These are phyloP conservation scores for Rhizopogon vesiculosus DNA, from an alignment of 768 basidiomycete genomes.

Conservation along the genomic window DNA sequence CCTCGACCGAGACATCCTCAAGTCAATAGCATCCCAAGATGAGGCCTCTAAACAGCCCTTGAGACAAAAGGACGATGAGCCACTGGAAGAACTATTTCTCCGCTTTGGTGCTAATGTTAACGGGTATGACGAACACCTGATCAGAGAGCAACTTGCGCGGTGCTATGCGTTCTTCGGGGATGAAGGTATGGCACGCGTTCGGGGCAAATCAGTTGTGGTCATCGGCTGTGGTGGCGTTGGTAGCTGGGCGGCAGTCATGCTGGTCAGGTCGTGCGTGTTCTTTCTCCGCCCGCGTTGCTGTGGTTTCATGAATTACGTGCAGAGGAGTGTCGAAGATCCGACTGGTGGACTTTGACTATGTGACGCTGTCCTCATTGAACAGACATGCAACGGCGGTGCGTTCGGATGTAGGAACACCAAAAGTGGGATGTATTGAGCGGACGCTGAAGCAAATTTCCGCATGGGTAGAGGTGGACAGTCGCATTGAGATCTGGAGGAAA, in stretches of 20 bases:
- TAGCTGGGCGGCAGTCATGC: conserved; percentile 94
- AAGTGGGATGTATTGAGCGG: conserved; percentile 75
- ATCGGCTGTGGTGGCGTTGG: conserved; percentile 98
- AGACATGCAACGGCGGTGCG: conserved; percentile 87
- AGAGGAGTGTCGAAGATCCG: conserved; percentile 76
- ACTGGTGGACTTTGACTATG: conserved; percentile 93
- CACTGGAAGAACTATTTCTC: background rate
- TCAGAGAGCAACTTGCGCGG: conserved; percentile 85
- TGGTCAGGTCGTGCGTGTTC: conserved; percentile 74
- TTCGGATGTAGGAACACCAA: conserved; percentile 91
- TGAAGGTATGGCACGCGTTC: conserved; percentile 76
- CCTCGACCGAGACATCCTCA: conserved; percentile 53
- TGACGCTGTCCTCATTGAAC: conserved; percentile 92
- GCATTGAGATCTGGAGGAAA: conserved; percentile 83
- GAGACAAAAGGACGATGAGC: background rate
- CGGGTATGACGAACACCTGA: conserved; percentile 72
- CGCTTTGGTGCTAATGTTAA: conserved; percentile 2
- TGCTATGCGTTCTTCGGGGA: conserved; percentile 96
- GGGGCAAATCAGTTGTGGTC: conserved; percentile 73
- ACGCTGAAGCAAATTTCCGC: conserved; percentile 67
- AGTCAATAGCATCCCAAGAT: conserved; percentile 37
- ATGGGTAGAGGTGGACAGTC: conserved; percentile 85
- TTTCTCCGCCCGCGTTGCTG: background rate
- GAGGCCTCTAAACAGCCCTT: background rate
- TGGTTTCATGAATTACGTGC: conserved; percentile 4